Evolutionary conservation across 148 eudicot genomes (phyloP), one percentile per base, ranked within the genome.

Genomic region (Chenopodium suecicum): DNA sequence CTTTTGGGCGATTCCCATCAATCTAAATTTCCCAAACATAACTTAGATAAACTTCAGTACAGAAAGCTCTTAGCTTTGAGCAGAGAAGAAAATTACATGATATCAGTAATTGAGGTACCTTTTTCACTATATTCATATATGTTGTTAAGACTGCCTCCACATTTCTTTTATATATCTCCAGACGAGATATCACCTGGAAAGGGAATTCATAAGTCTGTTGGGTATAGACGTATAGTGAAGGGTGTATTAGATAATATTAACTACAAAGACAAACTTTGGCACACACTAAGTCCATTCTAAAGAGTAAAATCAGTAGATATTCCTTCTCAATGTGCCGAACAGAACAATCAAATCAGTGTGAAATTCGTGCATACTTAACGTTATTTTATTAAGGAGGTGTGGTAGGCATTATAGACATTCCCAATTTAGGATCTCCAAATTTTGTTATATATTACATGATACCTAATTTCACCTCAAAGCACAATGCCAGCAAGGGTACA

Each of bases 1-100:
- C 95, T 89, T 96, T 96, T 32, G 92, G 81, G 83, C 91, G 91
- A 83, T 96, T 94, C 77, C 99, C 98, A 88, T 96, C 94, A 83
- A 96, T 74, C 99, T 96, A 85, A 77, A 73, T 50, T 34, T 65
- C 14, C 52, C 60, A 74, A 69, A 58, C 80, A 82, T 31, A 71
- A 79, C 74, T 52, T 34, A 82, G 34, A 86, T 25, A 34, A 83
- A 78, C 48, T 76, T 82, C 82, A 81, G 7, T 60, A 64, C 19
- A 76, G 77, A 44, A 25, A 78, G 41, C 50, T 72, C 41, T n/a
- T 47, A 71, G 64, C 19, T 50, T 14, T 52, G 50, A 47, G 37
- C 29, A 74, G 68, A 56, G 73, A 68, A 65, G 17, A 22, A 20
- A 27, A n/a, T 62, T 29, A 27, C 82, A 80, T 31, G 41, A 48